These are phyloP conservation scores for Nannochloris sp. DNA, from an alignment of 139 green algal genomes.

Conservation along the genomic window DNA sequence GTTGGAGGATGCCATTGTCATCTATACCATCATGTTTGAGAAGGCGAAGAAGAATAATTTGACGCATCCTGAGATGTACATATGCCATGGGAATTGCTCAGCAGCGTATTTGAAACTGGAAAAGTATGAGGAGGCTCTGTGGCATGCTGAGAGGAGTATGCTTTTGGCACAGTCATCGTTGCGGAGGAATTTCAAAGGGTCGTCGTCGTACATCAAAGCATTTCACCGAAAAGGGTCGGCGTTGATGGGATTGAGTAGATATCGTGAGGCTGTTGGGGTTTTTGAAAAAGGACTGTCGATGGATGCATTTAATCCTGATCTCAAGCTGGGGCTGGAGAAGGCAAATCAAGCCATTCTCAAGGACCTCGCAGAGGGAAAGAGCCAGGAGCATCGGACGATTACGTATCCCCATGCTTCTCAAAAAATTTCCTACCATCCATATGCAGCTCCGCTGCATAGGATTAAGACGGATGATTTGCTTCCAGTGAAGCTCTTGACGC, in stretches of 20 bases:
- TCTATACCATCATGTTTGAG: conserved; percentile 41
- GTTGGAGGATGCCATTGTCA: conserved; percentile 19
- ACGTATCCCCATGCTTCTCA: conserved; percentile 24
- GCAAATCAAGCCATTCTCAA: conserved; percentile 37
- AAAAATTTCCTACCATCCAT: conserved; percentile 43
- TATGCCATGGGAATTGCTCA: conserved; percentile 47
- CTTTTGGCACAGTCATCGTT: conserved; percentile 26
- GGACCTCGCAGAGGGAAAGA: conserved; percentile 41
- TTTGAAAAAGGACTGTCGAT: conserved; percentile 39
- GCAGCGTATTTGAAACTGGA: conserved; percentile 43
- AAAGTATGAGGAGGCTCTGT: conserved; percentile 24
- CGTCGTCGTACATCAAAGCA: conserved; percentile 39
- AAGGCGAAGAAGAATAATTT: conserved; percentile 31
- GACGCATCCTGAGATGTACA: conserved; percentile 46
- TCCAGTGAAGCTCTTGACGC: conserved; percentile 51
- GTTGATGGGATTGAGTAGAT: conserved; percentile 34
- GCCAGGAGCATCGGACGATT: conserved; percentile 29
- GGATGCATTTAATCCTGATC: conserved; percentile 40
- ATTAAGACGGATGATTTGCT: conserved; percentile 52
- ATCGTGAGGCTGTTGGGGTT: conserved; percentile 20
- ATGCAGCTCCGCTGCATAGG: conserved; percentile 47
- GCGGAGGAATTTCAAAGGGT: conserved; percentile 13
- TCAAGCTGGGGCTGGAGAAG: conserved; percentile 41
- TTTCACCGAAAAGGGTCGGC: conserved; percentile 46
- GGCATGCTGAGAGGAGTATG: conserved; percentile 22